Percentiles rank a stretch among this genome's conserved stretches.
Conservation (phyloP, 2,329 filamentous ascomycete species). For the Hypoxylon sp. region DNA sequence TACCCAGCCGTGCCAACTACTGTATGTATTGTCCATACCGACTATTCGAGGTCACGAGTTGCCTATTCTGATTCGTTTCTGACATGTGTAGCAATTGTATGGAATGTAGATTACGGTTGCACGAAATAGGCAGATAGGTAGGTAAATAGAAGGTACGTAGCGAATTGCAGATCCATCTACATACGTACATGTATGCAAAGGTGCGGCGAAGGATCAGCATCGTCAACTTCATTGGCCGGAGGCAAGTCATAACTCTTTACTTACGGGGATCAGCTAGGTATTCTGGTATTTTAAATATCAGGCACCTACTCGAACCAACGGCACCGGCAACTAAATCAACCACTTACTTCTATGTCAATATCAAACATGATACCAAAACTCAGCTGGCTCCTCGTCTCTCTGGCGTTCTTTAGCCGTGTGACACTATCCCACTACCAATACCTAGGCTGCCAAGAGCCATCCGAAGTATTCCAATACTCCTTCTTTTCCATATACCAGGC, state of each 20-base stretch:
- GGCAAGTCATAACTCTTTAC: background rate
- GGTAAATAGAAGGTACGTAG: background rate
- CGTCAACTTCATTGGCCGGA: background rate
- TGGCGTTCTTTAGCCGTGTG: constrained; percentile 2
- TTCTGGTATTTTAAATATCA: too few relatives aligned
- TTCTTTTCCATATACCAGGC: constrained; percentile 21
- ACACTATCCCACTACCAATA: constrained; percentile 18
- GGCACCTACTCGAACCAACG: too few relatives aligned
- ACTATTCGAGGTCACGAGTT: too few relatives aligned
- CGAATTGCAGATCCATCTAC: constrained; percentile 3
- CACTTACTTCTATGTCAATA: background rate
- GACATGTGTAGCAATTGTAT: too few relatives aligned
- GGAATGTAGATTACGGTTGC: too few relatives aligned
- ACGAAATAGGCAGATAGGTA: too few relatives aligned
- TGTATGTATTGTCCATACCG: too few relatives aligned
- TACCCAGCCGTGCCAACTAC: too few relatives aligned
- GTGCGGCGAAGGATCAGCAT: too few relatives aligned
- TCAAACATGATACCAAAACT: constrained; percentile 14
- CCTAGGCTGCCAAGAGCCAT: constrained; percentile 30
- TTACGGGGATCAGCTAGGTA: constrained; percentile 1
- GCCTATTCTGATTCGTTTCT: too few relatives aligned
- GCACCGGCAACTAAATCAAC: background rate
- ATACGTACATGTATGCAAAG: too few relatives aligned
- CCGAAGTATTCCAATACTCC: constrained; percentile 11
- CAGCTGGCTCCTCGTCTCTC: background rate